Evolutionary conservation across 2,329 filamentous ascomycete species (phyloP), one percentile per base, ranked within the genome.

Genomic region (Pyricularia sp.): DNA sequence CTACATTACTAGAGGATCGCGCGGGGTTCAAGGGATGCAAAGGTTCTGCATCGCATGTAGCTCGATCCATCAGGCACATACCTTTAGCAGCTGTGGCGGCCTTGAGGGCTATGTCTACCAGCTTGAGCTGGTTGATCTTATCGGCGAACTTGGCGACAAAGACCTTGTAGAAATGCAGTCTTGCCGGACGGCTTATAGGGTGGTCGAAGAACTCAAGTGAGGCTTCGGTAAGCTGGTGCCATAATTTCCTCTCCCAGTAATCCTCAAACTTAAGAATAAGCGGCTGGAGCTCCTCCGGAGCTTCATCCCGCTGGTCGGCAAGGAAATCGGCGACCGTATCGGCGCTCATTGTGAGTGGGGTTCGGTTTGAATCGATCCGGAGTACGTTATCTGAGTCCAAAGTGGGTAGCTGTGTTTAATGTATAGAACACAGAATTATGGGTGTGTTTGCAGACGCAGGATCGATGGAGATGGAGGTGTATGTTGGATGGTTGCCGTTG

Each of bases 41-140:
- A n/a, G 17, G 6, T 9, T 55, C 42, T n/a, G 42, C 5, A 4
- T 55, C 42, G 20, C 42, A 55, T 9, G 42, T 20, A 55, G 17
- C 20, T n/a, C 17, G n/a, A 4, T 6, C 3, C 23, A 61, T 61
- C 23, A 25, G 20, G 10, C 6, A 71, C 79, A 67, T 79, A 94
- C 92, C 89, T 83, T 86, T 85, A 80, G 92, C 97, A 82, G 97
- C 90, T 75, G 90, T 88, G 68, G 93, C 93, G 64, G 95, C 92
- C 81, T 91, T 92, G 77, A 98, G 82, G 20, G 93, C 95, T 73
- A 99, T 83, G 73, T 92, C 90, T 73, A 99, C 95, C 73, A 98
- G 90, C 86, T 97, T 97, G 72, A 99, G 85, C 83, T 98, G 94
- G 82, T 98, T 99, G 85, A 99, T 97, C 86, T 96, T 97, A 79